A percentile compares a stretch with the other conserved stretches of the same genome.
phyloP scores from a whole-genome alignment of 345 rosid genomes.

The Populus pruinosa region DNA sequence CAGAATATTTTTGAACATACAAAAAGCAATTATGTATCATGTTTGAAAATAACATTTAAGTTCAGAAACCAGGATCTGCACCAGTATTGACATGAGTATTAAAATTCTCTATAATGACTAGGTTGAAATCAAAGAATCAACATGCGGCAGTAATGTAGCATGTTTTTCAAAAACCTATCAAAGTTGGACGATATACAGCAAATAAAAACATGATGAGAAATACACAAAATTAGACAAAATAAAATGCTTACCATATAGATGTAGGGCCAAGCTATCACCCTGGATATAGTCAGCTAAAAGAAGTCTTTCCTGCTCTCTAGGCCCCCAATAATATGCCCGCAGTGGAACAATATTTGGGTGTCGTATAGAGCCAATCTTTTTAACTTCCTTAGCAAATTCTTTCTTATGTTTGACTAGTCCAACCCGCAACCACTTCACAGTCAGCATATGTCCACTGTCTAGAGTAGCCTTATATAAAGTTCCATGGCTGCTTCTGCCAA shows the following conservation, averaged over 20 bases:
- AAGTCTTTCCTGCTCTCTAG: constrained; percentile 91
- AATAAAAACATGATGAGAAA: not conserved
- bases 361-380: constrained; percentile 69
- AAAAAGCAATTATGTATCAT: not conserved
- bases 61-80: constrained; percentile 1
- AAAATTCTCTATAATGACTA: not conserved
- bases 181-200: not conserved
- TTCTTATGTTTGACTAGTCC: constrained; percentile 90
- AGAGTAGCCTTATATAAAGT: constrained; percentile 91
- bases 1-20: not conserved
- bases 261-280: constrained; percentile 92
- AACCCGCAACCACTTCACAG: constrained; percentile 93
- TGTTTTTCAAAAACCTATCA: not conserved
- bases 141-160: not conserved
- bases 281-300: constrained; percentile 73
- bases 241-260: constrained; percentile 74
- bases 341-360: constrained; percentile 72
- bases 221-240: not conserved
- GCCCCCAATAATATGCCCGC: constrained; percentile 95
- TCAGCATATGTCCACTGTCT: constrained; percentile 69
- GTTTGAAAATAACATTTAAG: not conserved
- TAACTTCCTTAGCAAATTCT: constrained; percentile 83
- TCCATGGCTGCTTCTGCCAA: constrained; percentile 96
- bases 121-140: constrained; percentile 1
- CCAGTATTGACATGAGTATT: not conserved